A percentile compares a stretch with the other conserved stretches of the same genome.
Conservation (phyloP, 495 filamentous ascomycete species). For the Lindgomyces ingoldianus region DNA sequence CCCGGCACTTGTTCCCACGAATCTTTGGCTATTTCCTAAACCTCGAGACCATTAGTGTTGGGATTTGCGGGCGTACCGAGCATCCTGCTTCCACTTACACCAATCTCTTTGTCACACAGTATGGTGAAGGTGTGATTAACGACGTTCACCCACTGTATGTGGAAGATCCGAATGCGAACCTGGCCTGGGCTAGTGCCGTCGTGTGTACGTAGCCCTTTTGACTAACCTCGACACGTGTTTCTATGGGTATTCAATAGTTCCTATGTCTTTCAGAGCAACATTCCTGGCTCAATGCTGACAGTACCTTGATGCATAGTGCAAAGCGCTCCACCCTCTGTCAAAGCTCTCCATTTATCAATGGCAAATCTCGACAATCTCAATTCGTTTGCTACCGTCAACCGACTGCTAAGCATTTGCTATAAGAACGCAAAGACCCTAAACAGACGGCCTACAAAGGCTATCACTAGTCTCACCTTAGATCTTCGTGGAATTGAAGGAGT, state of each 20-base stretch:
- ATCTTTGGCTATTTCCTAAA: conserved; percentile 12
- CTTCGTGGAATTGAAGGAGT: conserved; percentile 1
- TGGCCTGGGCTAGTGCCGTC: conserved; percentile 15
- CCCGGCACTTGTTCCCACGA: neutral
- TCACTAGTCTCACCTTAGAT: conserved; percentile 8
- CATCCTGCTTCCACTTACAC: conserved; percentile 16
- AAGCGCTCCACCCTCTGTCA: neutral
- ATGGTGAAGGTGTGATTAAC: neutral
- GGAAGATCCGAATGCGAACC: conserved; percentile 13
- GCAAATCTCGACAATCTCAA: conserved; percentile 20
- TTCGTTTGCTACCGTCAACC: conserved; percentile 23
- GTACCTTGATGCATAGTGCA: neutral
- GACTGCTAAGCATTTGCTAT: conserved; percentile 5
- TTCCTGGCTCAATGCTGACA: neutral
- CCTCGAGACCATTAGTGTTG: conserved; percentile 12
- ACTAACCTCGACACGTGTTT: too few species aligned
- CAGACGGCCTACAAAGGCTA: neutral
- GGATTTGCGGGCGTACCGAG: conserved; percentile 10
- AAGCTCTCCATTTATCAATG: conserved; percentile 4
- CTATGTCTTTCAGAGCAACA: too few species aligned
- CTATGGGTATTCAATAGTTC: too few species aligned
- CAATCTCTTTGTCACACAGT: conserved; percentile 8
- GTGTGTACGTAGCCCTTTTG: neutral
- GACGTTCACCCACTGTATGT: neutral
- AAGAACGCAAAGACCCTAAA: neutral